Evolutionary conservation across 2,329 filamentous ascomycete species (phyloP).

Genomic region (Alternaria ventricosa): DNA sequence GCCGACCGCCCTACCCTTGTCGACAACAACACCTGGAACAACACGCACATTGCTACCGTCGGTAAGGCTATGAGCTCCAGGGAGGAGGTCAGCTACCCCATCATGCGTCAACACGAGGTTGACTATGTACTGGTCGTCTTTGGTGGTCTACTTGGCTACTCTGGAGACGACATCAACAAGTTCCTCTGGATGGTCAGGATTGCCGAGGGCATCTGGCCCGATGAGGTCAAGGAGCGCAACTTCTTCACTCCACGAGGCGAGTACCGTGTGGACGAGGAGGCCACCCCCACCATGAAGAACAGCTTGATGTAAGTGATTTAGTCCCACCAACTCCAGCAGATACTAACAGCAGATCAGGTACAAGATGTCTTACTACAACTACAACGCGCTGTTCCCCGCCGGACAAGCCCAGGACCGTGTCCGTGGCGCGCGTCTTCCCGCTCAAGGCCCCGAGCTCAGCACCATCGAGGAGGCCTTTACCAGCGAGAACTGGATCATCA

Average conservation of each 20-base stretch:
- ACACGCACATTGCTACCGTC: constrained; percentile 98
- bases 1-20: constrained; percentile 95
- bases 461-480: constrained; percentile 97
- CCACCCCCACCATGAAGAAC: constrained; percentile 97
- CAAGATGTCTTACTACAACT: constrained; percentile 99
- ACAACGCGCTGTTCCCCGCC: constrained; percentile 84
- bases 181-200: constrained; percentile 99
- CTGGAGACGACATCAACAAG: constrained; percentile 99
- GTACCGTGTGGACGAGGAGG: constrained; percentile 91
- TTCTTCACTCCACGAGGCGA: constrained; percentile 95
- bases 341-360: constrained; percentile 69
- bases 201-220: constrained; percentile 99
- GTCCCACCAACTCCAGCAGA: neutral
- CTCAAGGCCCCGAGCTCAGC: constrained; percentile 82
- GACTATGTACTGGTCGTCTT: constrained; percentile 99
- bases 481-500: constrained; percentile 99
- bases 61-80: constrained; percentile 98
- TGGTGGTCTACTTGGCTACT: constrained; percentile 93
- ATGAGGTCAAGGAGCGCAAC: constrained; percentile 95
- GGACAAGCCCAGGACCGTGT: constrained; percentile 93
- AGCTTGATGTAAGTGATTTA: constrained; percentile 83
- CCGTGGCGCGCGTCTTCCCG: constrained; percentile 79
- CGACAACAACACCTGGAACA: constrained; percentile 99
- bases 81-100: constrained; percentile 97
- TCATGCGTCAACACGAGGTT: constrained; percentile 97